Conservation (phyloP, 2,329 filamentous ascomycete species). For the Apiospora saccharicola region DNA sequence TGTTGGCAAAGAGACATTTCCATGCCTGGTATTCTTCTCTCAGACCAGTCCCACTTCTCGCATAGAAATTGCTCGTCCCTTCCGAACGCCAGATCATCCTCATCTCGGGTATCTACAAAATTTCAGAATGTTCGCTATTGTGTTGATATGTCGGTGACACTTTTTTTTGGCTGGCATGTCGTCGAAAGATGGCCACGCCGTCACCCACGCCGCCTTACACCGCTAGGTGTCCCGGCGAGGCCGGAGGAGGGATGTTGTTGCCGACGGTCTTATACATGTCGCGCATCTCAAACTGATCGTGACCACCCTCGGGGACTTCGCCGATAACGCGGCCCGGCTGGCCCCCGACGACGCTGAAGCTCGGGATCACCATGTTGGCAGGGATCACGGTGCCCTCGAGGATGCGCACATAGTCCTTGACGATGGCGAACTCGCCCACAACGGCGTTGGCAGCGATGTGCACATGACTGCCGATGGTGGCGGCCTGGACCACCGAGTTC, state of each 20-base stretch:
- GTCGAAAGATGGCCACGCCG: too few species aligned
- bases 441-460: constrained; percentile 81
- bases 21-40: background rate
- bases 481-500: constrained; percentile 79
- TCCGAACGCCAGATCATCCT: background rate
- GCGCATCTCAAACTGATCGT: constrained; percentile 69
- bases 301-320: constrained; percentile 77
- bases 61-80: background rate
- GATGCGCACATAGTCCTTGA: constrained; percentile 92
- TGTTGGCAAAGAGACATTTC: background rate
- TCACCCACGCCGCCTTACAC: background rate
- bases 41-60: background rate
- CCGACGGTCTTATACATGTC: constrained; percentile 71
- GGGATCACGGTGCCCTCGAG: constrained; percentile 86
- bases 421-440: constrained; percentile 85
- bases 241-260: constrained; percentile 51
- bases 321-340: constrained; percentile 81
- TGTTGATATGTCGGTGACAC: background rate
- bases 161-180: background rate
- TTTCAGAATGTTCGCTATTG: background rate
- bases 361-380: constrained; percentile 88
- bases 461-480: constrained; percentile 84
- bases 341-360: constrained; percentile 90
- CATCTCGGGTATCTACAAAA: constrained; percentile 8
- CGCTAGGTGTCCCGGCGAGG: background rate